Percentiles rank a stretch among this genome's conserved stretches.
phyloP scores from a whole-genome alignment of 305 asterid species.

The Solanum hybrid region DNA sequence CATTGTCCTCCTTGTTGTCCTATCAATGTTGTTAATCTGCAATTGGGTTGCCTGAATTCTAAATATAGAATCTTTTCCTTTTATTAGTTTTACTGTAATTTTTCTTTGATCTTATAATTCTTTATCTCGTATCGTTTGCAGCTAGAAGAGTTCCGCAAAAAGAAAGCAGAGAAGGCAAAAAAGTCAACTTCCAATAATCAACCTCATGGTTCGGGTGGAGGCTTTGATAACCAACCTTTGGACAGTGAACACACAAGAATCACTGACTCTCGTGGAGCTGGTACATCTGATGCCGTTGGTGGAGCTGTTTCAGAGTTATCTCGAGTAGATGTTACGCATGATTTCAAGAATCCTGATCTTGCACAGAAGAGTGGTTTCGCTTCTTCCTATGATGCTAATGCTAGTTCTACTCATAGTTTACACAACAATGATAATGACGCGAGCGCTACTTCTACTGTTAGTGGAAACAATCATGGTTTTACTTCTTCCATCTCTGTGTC shows the following conservation, averaged over 20 bases:
- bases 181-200: constrained; percentile 33
- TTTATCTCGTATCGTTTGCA: constrained; percentile 15
- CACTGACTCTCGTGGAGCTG: constrained; percentile 41
- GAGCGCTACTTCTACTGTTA: constrained; percentile 15
- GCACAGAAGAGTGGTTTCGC: constrained; percentile 19
- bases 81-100: not conserved
- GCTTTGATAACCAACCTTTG: constrained; percentile 32
- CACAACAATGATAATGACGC: not conserved
- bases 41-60: not conserved
- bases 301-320: constrained; percentile 25
- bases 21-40: not conserved
- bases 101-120: not conserved
- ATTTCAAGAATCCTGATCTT: constrained; percentile 25
- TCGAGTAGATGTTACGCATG: constrained; percentile 21
- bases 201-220: constrained; percentile 28
- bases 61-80: not conserved
- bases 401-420: constrained; percentile 1
- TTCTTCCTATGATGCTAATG: constrained; percentile 20
- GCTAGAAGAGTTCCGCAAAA: constrained; percentile 91
- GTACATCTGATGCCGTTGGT: constrained; percentile 43
- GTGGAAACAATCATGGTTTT: constrained; percentile 18
- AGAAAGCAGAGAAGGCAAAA: constrained; percentile 73
- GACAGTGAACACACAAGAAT: constrained; percentile 32
- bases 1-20: not conserved
- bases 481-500: constrained; percentile 10